Base-by-base conservation (phyloP, 257 asterid genomes). In the Petunia secreta region DNA sequence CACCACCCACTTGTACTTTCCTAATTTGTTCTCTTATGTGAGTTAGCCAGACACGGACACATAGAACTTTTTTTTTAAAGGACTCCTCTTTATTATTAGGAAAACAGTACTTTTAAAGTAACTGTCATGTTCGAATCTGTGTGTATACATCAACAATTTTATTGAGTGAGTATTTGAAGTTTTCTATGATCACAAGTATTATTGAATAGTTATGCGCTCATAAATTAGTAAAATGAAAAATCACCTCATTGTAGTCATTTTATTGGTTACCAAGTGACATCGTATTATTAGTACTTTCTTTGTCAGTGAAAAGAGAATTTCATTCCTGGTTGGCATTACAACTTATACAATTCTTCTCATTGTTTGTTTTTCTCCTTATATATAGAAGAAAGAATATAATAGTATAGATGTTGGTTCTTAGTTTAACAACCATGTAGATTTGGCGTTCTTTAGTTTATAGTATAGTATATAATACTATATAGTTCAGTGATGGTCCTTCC, bases 321-420 rank as follows among this genome's bases (percentile, higher is more conserved):
- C 43, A 46, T 39, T 2, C 59, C 58, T 9, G 59, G 43, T 46
- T 69, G 8, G 59, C 59, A 69, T 69, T 16, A 46, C 5, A 25
- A 69, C 10, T 69, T 69, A 38, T 64, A 39, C 2, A 3, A 39
- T 66, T 15, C 2, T 7, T 41, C 15, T 62, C 25, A 25, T 25
- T 7, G 34, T 5, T 39, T 13, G 38, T 0, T 14, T 40, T 57
- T 52, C 15, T 52, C 57, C 25, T 43, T 2, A 36, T 46, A 44
- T 69, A 69, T 69, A 44, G 15, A 67, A 43, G 75, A 67, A 43
- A 67, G 15, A 41, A 43, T 67, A 67, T 67, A 43, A 67, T 67
- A 16, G 40, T 69, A 25, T 2, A 16, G 59, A 69, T 10, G 59
- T 69, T 69, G 77, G 25, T 69, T 48, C 43, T 46, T 69, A 4